Evolutionary conservation across 495 filamentous ascomycete species (phyloP).

Genomic region (Daldinia decipiens): DNA sequence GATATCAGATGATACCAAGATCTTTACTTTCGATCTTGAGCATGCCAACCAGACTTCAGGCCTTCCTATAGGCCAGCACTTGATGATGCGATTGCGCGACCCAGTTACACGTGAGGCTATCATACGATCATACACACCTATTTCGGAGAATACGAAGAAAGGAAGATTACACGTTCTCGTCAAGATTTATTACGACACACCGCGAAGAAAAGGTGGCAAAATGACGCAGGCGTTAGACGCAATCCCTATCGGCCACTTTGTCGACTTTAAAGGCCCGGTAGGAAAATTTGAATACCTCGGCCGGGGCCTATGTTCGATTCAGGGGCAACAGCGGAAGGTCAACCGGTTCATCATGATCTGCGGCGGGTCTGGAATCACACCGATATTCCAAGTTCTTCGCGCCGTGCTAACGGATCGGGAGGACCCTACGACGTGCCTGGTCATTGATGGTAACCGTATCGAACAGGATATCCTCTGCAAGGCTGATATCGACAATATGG

Average conservation of each 20-base stretch:
- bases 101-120: constrained; percentile 73
- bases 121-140: constrained; percentile 89
- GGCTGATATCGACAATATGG: constrained; percentile 76
- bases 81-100: constrained; percentile 85
- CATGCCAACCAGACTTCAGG: constrained; percentile 76
- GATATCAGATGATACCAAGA: constrained; percentile 82
- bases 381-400: constrained; percentile 87
- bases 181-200: constrained; percentile 82
- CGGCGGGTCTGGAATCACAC: constrained; percentile 89
- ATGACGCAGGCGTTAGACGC: constrained; percentile 87
- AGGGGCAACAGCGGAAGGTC: constrained; percentile 67
- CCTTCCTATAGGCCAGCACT: constrained; percentile 87
- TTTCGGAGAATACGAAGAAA: constrained; percentile 69
- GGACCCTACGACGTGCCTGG: constrained; percentile 64
- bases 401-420: constrained; percentile 69
- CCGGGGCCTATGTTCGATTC: constrained; percentile 70
- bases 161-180: constrained; percentile 80
- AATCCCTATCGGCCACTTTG: constrained; percentile 72
- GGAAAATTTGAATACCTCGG: constrained; percentile 88
- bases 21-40: constrained; percentile 85
- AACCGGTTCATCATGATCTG: constrained; percentile 88
- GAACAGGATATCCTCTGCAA: constrained; percentile 87
- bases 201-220: constrained; percentile 70
- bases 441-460: constrained; percentile 82
- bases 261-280: constrained; percentile 92